Conservation (phyloP, 179 eudicot species). For the Beta corolliflora region DNA sequence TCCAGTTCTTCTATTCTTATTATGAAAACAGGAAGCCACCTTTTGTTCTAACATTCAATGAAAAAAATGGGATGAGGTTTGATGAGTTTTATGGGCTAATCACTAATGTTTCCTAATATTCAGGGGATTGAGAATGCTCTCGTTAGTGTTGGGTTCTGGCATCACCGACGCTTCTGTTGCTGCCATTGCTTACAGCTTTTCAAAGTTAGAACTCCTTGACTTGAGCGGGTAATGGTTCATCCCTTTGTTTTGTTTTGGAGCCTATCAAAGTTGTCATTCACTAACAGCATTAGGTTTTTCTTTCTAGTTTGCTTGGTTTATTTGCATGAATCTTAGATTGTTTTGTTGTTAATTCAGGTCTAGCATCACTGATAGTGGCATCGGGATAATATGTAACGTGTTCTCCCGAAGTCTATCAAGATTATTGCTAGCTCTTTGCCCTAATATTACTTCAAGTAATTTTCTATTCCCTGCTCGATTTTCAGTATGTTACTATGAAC, state of each 20-base stretch:
- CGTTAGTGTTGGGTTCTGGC: conserved; percentile 82
- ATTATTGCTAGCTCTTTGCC: conserved; percentile 85
- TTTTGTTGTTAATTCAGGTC: conserved; percentile 54
- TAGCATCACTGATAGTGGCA: conserved; percentile 88
- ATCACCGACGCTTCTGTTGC: conserved; percentile 97
- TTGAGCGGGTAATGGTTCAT: conserved; percentile 77
- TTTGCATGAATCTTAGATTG: not conserved
- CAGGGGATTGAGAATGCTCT: conserved; percentile 90
- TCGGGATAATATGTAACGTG: conserved; percentile 90
- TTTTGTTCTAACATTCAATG: not conserved
- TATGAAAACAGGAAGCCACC: too few species aligned
- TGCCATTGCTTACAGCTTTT: conserved; percentile 78
- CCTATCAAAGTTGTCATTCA: not conserved
- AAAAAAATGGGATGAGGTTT: not conserved
- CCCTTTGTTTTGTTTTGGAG: not conserved
- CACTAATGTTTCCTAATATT: conserved; percentile 8
- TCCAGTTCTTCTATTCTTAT: not conserved
- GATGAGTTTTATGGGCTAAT: conserved; percentile 1
- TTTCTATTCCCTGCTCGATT: conserved; percentile 7
- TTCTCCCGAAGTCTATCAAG: conserved; percentile 72
- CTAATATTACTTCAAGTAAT: conserved; percentile 91
- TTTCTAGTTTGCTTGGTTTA: not conserved
- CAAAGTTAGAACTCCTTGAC: conserved; percentile 87
- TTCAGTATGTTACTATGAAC: not conserved
- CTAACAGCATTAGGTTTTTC: not conserved